Base-by-base conservation (phyloP, 1,284 basidiomycete genomes). In the Marasmius fiardii region DNA sequence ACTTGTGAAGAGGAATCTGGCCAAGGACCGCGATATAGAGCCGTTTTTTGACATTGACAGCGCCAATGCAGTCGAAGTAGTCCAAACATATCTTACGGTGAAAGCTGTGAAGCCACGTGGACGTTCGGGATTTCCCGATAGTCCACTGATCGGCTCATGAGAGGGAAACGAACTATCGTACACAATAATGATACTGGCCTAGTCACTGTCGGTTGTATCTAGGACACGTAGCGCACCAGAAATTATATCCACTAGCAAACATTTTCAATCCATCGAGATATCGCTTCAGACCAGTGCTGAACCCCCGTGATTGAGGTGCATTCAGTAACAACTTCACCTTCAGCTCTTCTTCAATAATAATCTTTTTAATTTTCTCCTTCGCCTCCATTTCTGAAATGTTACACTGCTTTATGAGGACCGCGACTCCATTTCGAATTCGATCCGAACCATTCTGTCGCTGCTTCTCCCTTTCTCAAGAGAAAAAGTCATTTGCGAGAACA, bases 401-500 rank as follows among this genome's bases (percentile, higher is more conserved):
- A 55, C 63, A 59, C 34, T 65, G 59, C 2, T 57, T 55, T 59
- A 65, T 63, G 34, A 65, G 43, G n/a, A 64, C 41, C 4, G 61
- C 57, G 21, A 65, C 59, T 1, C 61, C 60, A 49, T 65, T 63
- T 16, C 60, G 49, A 18, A 63, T 49, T 26, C 61, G 54, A 51
- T 63, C 64, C 16, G 62, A 60, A 16, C 41, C 23, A 7, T 39
- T 16, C 21, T 31, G 28, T 14, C 61, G 59, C 18, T 58, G 51
- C 23, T 60, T 61, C 49, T 65, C 64, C 43, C 60, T 63, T 28
- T 59, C 56, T 63, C 64, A 65, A 10, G 64, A 65, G 43, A 63
- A 65, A 44, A 62, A 64, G 49, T 65, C 64, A 45, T 65, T 65
- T n/a, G 58, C 62, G 21, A 65, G 52, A 1, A 61, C 62, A 10